phyloP scores from a whole-genome alignment of 768 basidiomycete genomes.

The Guyanaporus albipodus region DNA sequence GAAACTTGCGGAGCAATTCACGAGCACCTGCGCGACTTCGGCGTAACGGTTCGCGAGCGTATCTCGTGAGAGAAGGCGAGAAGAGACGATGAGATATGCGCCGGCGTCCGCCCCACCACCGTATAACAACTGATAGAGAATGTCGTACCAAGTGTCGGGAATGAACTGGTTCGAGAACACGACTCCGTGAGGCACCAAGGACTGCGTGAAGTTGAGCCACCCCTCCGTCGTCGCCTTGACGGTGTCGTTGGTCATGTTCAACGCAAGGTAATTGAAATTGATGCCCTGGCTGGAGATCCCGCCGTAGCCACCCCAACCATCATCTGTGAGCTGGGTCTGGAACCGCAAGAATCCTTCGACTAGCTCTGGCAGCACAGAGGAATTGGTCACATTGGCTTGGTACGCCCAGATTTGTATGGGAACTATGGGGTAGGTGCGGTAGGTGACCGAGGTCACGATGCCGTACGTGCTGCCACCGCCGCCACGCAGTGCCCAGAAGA shows the following conservation, averaged over 20 bases:
- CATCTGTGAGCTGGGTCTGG: slow-evolving; percentile 33
- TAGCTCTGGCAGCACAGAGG: slow-evolving; percentile 29
- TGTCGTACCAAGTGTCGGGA: not conserved
- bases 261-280: slow-evolving; percentile 25
- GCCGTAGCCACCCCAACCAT: slow-evolving; percentile 43
- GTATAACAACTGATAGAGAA: slow-evolving; percentile 8
- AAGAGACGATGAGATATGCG: slow-evolving; percentile 3
- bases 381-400: slow-evolving; percentile 31
- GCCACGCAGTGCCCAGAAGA: slow-evolving; percentile 55
- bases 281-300: not conserved
- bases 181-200: slow-evolving; percentile 9
- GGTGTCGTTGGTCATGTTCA: slow-evolving; percentile 35
- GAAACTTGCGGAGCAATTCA: not conserved
- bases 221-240: slow-evolving; percentile 34
- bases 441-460: slow-evolving; percentile 45
- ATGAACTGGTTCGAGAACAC: too few species aligned
- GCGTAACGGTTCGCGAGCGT: slow-evolving; percentile 19
- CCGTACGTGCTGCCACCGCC: slow-evolving; percentile 50
- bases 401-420: slow-evolving; percentile 34
- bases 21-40: slow-evolving; percentile 22
- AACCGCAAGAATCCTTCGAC: slow-evolving; percentile 31
- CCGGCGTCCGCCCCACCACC: slow-evolving; percentile 17
- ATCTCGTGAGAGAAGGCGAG: slow-evolving; percentile 34
- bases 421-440: slow-evolving; percentile 39
- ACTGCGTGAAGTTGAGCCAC: slow-evolving; percentile 28